A percentile compares a stretch with the other conserved stretches of the same genome.
Conservation (phyloP, 805 yeast species). For the Saccharomycopsis oosterbeekiorum region DNA sequence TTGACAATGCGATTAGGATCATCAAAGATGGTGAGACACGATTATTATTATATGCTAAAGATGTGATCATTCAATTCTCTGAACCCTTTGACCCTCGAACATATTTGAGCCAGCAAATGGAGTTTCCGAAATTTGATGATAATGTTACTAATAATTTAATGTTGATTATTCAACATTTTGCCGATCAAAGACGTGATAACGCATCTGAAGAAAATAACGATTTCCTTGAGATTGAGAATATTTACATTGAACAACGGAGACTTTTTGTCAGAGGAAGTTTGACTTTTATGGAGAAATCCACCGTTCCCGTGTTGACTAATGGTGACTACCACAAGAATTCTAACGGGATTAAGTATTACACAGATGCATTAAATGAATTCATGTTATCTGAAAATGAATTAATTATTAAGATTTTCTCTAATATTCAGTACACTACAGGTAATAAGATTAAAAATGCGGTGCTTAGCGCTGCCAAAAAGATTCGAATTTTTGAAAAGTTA, state of each 20-base stretch:
- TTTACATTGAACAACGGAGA: slow-evolving; percentile 34
- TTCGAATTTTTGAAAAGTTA: slow-evolving; percentile 26
- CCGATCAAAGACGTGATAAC: slow-evolving; percentile 9
- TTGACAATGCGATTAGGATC: slow-evolving; percentile 46
- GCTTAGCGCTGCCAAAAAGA: slow-evolving; percentile 25
- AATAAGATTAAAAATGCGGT: slow-evolving; percentile 15
- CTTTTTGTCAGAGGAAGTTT: slow-evolving; percentile 34
- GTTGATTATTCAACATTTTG: slow-evolving; percentile 20
- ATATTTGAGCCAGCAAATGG: slow-evolving; percentile 26
- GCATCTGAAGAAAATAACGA: slow-evolving; percentile 20
- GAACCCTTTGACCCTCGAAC: slow-evolving; percentile 38
- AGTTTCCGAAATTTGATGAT: slow-evolving; percentile 10
- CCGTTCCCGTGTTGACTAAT: slow-evolving; percentile 31
- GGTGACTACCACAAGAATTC: slow-evolving; percentile 53
- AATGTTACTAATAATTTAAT: slow-evolving; percentile 22
- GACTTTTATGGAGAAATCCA: slow-evolving; percentile 37
- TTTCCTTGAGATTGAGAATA: slow-evolving; percentile 26
- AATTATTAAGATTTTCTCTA: slow-evolving; percentile 32
- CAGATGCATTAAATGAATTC: slow-evolving; percentile 40
- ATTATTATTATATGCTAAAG: slow-evolving; percentile 39
- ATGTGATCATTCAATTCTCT: slow-evolving; percentile 31
- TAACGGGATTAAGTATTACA: slow-evolving; percentile 46
- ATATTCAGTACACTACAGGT: slow-evolving; percentile 10
- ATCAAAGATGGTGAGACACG: slow-evolving; percentile 49
- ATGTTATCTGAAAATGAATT: slow-evolving; percentile 43